Conservation (phyloP, 139 green algal genomes). For the Chlamydomonas urium region DNA sequence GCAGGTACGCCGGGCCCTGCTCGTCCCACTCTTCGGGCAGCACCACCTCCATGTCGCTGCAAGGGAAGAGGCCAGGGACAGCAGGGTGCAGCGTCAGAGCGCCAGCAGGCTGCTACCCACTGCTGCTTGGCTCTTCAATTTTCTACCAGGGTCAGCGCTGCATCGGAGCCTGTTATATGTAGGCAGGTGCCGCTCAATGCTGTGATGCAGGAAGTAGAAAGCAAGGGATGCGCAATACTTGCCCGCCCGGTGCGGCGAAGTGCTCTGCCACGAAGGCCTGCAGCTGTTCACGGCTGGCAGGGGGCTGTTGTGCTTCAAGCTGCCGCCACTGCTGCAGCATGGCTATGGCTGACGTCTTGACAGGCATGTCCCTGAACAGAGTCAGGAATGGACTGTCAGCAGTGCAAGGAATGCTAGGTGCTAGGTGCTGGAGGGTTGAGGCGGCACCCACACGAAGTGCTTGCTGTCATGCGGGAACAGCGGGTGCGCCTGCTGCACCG, state of each 20-base stretch:
- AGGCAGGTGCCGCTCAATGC: too few relatives aligned
- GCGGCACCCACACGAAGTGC: constrained; percentile 9
- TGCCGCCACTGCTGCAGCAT: background rate
- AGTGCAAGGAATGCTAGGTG: too few relatives aligned
- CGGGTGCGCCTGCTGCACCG: background rate
- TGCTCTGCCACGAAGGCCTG: background rate
- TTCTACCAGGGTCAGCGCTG: too few relatives aligned
- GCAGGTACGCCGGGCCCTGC: background rate
- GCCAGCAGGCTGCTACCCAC: too few relatives aligned
- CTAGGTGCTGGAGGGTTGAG: too few relatives aligned
- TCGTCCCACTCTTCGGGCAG: too few relatives aligned
- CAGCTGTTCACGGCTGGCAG: background rate
- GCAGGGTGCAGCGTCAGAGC: too few relatives aligned
- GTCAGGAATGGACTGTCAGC: background rate
- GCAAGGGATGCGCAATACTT: too few relatives aligned
- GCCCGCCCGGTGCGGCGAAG: background rate
- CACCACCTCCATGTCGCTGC: constrained; percentile 25
- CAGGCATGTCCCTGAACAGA: constrained; percentile 9
- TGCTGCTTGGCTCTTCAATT: too few relatives aligned
- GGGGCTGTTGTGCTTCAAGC: background rate
- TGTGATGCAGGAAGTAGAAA: too few relatives aligned
- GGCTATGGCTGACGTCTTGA: background rate
- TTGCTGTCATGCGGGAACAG: constrained; percentile 1
- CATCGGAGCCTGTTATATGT: too few relatives aligned
- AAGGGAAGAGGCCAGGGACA: too few relatives aligned